Evolutionary conservation across 305 asterid genomes (phyloP).

Genomic region (Rubia balearica): DNA sequence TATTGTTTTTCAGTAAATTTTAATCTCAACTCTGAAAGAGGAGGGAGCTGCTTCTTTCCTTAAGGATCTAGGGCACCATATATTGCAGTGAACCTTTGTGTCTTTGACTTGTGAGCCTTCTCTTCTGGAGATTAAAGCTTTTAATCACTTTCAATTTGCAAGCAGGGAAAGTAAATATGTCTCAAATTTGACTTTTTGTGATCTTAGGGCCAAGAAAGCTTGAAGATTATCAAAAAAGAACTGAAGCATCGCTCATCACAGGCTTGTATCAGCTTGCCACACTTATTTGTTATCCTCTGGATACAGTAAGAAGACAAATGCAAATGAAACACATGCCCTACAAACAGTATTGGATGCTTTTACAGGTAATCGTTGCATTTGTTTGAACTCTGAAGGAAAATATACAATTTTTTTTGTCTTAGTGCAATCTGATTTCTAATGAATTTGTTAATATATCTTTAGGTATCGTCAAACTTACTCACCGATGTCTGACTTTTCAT

Average conservation of each 20-base stretch:
- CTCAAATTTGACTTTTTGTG: slow-evolving; percentile 16
- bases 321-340: slow-evolving; percentile 89
- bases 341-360: slow-evolving; percentile 65
- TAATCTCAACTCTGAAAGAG: too few species aligned
- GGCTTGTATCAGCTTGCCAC: slow-evolving; percentile 85
- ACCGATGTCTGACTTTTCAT: background rate
- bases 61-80: slow-evolving; percentile 90
- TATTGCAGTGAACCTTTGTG: slow-evolving; percentile 88
- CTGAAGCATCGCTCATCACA: slow-evolving; percentile 62
- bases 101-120: slow-evolving; percentile 89
- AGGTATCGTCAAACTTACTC: too few species aligned
- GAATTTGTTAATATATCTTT: background rate
- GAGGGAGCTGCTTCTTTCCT: slow-evolving; percentile 14
- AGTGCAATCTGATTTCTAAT: background rate
- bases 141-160: background rate
- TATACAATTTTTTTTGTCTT: background rate
- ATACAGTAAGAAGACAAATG: slow-evolving; percentile 85
- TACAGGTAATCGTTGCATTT: slow-evolving; percentile 37
- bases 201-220: slow-evolving; percentile 76
- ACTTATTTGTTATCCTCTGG: slow-evolving; percentile 82
- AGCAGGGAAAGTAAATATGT: background rate
- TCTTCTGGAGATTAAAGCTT: slow-evolving; percentile 18
- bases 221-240: slow-evolving; percentile 76
- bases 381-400: background rate
- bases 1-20: background rate